phyloP scores from a whole-genome alignment of 495 filamentous ascomycete genomes.

The Diplogelasinospora grovesii region DNA sequence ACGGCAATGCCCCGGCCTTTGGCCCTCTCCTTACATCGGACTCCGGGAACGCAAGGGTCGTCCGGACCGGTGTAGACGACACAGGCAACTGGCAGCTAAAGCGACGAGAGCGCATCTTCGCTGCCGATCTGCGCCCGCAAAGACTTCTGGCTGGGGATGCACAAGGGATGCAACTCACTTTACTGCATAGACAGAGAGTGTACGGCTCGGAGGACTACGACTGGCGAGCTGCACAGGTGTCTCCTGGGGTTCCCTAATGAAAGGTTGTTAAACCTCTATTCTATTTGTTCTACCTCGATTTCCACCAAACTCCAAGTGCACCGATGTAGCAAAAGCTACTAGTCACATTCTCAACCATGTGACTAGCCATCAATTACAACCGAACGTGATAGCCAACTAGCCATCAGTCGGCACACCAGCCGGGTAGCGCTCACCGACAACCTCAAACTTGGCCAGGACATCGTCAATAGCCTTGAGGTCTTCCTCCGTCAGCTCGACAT shows the following conservation, averaged over 20 bases:
- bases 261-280: too few species aligned
- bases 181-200: conserved; percentile 16
- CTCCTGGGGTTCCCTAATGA: too few species aligned
- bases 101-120: conserved; percentile 6
- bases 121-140: too few species aligned
- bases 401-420: too few species aligned
- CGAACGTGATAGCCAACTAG: too few species aligned
- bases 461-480: conserved; percentile 41
- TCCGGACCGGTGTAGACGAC: too few species aligned
- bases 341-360: too few species aligned
- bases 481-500: conserved; percentile 32
- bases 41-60: conserved; percentile 2
- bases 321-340: too few species aligned
- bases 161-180: neutral
- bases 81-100: conserved; percentile 10
- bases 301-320: too few species aligned
- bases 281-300: too few species aligned
- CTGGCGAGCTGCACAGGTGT: too few species aligned
- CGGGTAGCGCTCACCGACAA: conserved; percentile 34
- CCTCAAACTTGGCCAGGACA: conserved; percentile 28
- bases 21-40: conserved; percentile 10
- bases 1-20: conserved; percentile 4
- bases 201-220: conserved; percentile 18
- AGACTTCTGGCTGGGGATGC: neutral
- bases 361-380: too few species aligned